Conservation (phyloP, 2,329 filamentous ascomycete species). For the Talaromyces sp. region DNA sequence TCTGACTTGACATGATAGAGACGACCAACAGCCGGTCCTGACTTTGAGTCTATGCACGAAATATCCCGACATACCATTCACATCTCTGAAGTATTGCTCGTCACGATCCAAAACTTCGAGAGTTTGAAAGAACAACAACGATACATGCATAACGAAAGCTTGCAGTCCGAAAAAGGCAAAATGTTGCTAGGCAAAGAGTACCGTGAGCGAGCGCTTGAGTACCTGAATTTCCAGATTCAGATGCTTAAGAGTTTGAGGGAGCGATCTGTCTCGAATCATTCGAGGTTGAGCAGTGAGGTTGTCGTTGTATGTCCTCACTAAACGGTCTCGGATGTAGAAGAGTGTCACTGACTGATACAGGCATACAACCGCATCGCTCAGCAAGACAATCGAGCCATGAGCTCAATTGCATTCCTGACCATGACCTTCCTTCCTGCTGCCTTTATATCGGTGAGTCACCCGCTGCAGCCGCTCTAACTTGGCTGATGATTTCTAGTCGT, state of each 20-base stretch:
- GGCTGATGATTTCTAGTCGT: conserved; percentile 1
- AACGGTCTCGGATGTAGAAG: neutral
- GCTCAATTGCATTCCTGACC: conserved; percentile 16
- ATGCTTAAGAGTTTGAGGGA: conserved; percentile 18
- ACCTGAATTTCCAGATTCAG: conserved; percentile 17
- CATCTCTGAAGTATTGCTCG: conserved; percentile 15
- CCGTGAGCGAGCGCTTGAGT: conserved; percentile 10
- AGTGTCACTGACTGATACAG: neutral
- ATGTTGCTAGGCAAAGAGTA: conserved; percentile 3
- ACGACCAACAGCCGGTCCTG: conserved; percentile 8
- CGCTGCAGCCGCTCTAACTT: neutral
- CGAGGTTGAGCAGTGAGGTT: conserved; percentile 13
- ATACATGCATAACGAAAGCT: neutral
- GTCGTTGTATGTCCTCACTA: conserved; percentile 7
- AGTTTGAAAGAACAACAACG: conserved; percentile 13
- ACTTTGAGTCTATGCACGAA: conserved; percentile 17
- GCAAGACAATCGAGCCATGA: conserved; percentile 18
- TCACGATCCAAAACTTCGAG: conserved; percentile 17
- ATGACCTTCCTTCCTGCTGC: conserved; percentile 18
- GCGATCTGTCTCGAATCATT: conserved; percentile 16
- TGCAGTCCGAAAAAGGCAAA: neutral
- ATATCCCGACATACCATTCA: conserved; percentile 18
- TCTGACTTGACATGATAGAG: neutral
- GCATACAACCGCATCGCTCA: conserved; percentile 17
- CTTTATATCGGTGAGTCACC: conserved; percentile 16